Evolutionary conservation across 2,329 filamentous ascomycete species (phyloP).

Genomic region (Trichoderma atrobrunneum): DNA sequence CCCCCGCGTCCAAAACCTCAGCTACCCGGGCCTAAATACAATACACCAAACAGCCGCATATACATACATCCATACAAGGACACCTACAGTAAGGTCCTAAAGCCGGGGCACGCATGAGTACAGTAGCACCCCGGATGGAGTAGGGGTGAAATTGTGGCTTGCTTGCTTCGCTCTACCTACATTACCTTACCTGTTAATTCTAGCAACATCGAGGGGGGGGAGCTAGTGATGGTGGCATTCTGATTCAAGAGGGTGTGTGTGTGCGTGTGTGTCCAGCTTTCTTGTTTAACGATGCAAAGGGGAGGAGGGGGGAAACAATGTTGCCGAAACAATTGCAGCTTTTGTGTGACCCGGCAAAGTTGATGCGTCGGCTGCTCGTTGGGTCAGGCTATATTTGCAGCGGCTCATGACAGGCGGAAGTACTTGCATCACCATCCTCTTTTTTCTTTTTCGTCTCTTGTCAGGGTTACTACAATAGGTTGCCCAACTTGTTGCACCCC

Average conservation of each 20-base stretch:
- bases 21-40: neutral
- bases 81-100: neutral
- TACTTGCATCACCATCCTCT: neutral
- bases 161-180: neutral
- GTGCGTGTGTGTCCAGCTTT: neutral
- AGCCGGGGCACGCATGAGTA: neutral
- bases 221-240: neutral
- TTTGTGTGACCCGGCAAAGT: neutral
- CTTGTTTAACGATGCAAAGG: neutral
- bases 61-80: neutral
- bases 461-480: neutral
- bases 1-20: neutral
- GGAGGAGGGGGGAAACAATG: neutral
- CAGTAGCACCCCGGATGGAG: conserved; percentile 3
- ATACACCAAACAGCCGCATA: neutral
- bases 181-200: neutral
- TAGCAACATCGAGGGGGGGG: neutral
- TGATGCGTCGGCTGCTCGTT: neutral
- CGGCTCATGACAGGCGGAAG: neutral
- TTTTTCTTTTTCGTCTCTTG: neutral
- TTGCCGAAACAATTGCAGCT: neutral
- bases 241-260: neutral
- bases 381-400: neutral
- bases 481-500: neutral
- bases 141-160: conserved; percentile 3